A percentile compares a stretch with the other conserved stretches of the same genome.
These are phyloP conservation scores for Chaetomiaceae sp. DNA, from an alignment of 2,329 filamentous ascomycete genomes.

Conservation along the genomic window DNA sequence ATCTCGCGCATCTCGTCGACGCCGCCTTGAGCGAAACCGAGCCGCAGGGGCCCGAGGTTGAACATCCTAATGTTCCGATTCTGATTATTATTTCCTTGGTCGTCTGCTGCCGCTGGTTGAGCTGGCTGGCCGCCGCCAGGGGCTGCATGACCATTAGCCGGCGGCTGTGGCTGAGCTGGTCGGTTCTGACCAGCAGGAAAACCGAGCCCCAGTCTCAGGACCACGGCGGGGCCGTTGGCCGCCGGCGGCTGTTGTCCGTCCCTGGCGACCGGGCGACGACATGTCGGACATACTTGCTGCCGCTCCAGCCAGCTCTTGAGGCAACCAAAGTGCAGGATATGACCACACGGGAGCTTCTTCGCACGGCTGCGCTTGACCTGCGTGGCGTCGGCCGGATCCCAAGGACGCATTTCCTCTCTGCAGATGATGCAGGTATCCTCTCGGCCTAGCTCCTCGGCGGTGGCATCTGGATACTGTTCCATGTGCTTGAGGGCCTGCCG, in stretches of 20 bases:
- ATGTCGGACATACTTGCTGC: constrained; percentile 96
- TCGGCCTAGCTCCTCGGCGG: constrained; percentile 72
- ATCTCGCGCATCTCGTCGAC: constrained; percentile 61
- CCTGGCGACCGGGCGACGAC: constrained; percentile 76
- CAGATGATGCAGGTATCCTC: constrained; percentile 98
- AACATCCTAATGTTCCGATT: constrained; percentile 35
- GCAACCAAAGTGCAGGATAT: constrained; percentile 91
- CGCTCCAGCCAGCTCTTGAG: constrained; percentile 95
- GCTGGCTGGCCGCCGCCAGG: constrained; percentile 25
- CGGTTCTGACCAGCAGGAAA: constrained; percentile 34
- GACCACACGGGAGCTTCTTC: constrained; percentile 94
- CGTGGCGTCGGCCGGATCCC: constrained; percentile 60
- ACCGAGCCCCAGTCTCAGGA: constrained; percentile 32
- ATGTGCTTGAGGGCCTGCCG: constrained; percentile 89
- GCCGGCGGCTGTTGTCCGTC: constrained; percentile 35
- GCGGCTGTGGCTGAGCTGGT: constrained; percentile 28
- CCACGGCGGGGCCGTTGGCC: constrained; percentile 35
- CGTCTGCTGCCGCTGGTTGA: constrained; percentile 29
- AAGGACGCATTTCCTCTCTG: constrained; percentile 88
- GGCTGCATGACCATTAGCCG: constrained; percentile 26
- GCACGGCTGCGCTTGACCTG: constrained; percentile 79
- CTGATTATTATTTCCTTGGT: constrained; percentile 33
- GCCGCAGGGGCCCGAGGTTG: constrained; percentile 63
- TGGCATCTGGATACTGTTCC: constrained; percentile 91
- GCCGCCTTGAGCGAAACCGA: constrained; percentile 72